Percentiles rank a stretch among this genome's conserved stretches.
Evolutionary conservation across 1,284 basidiomycete species (phyloP).

Genomic region (Stereum hirsutum): DNA sequence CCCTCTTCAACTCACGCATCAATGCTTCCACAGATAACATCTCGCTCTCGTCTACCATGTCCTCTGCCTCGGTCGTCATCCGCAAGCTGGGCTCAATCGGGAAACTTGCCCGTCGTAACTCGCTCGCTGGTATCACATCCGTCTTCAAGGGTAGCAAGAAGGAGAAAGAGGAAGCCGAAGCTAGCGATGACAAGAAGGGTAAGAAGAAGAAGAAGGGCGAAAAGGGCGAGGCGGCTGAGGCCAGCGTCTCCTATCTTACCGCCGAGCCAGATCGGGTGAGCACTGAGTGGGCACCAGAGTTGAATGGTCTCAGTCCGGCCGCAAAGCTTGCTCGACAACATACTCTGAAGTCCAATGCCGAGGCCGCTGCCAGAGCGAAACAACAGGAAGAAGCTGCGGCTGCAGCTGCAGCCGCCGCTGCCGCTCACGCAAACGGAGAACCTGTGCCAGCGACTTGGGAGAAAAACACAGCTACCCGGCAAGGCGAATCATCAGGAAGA

Average conservation of each 20-base stretch:
- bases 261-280: conserved; percentile 72
- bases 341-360: conserved; percentile 76
- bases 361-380: conserved; percentile 68
- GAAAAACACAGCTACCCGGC: conserved; percentile 61
- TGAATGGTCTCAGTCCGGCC: conserved; percentile 84
- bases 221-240: conserved; percentile 63
- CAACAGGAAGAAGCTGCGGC: conserved; percentile 35
- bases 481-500: conserved; percentile 29
- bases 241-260: conserved; percentile 77
- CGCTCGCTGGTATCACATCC: conserved; percentile 87
- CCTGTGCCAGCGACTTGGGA: conserved; percentile 67
- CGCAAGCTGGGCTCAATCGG: conserved; percentile 93
- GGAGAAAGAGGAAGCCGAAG: conserved; percentile 46
- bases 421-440: conserved; percentile 29
- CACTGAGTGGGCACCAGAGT: conserved; percentile 39
- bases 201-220: conserved; percentile 45
- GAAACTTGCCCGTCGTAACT: conserved; percentile 85
- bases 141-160: conserved; percentile 89
- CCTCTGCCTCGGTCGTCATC: conserved; percentile 94
- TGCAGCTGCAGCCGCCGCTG: conserved; percentile 32
- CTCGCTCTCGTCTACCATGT: conserved; percentile 93
- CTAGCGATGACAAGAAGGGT: conserved; percentile 30
- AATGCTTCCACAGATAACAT: conserved; percentile 98
- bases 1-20: conserved; percentile 84
- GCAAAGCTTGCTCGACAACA: conserved; percentile 89